Evolutionary conservation across 78 protist species (phyloP).

Genomic region (Salpingoeca rosetta): DNA sequence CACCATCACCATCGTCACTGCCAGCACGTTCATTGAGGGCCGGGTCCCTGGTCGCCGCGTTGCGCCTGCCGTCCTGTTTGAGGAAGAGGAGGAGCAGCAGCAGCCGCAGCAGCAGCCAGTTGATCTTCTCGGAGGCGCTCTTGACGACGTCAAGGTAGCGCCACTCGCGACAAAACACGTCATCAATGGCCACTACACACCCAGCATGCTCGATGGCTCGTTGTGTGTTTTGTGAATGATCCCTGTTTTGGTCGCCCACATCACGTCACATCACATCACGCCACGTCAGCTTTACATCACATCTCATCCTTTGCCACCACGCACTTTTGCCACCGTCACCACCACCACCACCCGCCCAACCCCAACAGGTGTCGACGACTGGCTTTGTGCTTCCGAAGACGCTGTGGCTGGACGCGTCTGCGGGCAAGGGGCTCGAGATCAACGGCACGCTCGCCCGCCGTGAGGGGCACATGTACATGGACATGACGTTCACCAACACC

Average conservation of each 20-base stretch:
- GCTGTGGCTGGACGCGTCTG: not conserved
- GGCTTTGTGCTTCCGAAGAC: not conserved
- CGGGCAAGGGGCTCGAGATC: constrained; percentile 50
- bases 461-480: constrained; percentile 9
- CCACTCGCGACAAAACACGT: too few species aligned
- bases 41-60: not conserved
- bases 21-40: not conserved
- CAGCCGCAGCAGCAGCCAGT: too few species aligned
- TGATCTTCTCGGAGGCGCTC: too few species aligned
- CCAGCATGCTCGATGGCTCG: too few species aligned
- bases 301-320: not conserved
- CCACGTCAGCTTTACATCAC: too few species aligned
- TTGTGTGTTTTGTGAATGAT: too few species aligned
- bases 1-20: too few species aligned
- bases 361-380: too few species aligned
- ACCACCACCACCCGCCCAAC: not conserved
- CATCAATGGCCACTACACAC: too few species aligned
- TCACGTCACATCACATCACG: too few species aligned
- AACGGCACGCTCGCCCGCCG: constrained; percentile 25
- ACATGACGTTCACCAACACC: constrained; percentile 29
- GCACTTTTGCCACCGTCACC: not conserved
- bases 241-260: too few species aligned
- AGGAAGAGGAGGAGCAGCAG: not conserved
- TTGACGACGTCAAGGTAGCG: too few species aligned
- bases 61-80: constrained; percentile 3